These are phyloP conservation scores for Zymoseptoria pseudotritici DNA, from an alignment of 2,329 filamentous ascomycete genomes.

Conservation along the genomic window DNA sequence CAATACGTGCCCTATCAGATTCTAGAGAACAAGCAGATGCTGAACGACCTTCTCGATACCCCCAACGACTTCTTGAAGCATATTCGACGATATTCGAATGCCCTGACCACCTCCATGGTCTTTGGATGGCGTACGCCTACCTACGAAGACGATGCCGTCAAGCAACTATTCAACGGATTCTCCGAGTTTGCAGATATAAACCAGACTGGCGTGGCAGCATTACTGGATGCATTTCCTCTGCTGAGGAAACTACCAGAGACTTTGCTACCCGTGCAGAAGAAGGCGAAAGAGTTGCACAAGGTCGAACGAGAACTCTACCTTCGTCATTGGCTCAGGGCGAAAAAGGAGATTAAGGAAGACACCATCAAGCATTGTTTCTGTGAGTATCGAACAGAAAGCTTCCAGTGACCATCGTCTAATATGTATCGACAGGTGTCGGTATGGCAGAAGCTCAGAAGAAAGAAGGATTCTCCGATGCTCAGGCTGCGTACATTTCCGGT, in stretches of 20 bases:
- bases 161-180: constrained; percentile 39
- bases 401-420: not conserved
- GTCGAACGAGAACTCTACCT: constrained; percentile 17
- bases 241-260: constrained; percentile 40
- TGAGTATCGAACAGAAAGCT: not conserved
- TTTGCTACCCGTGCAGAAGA: constrained; percentile 11
- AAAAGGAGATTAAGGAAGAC: constrained; percentile 14
- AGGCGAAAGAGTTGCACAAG: constrained; percentile 19
- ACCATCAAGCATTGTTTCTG: constrained; percentile 21
- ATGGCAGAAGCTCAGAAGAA: constrained; percentile 20
- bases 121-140: constrained; percentile 37
- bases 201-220: constrained; percentile 35
- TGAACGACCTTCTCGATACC: constrained; percentile 40
- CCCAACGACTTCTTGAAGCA: constrained; percentile 39
- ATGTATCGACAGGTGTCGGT: constrained; percentile 5
- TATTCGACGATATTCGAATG: constrained; percentile 43
- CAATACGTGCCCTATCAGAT: constrained; percentile 50
- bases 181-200: constrained; percentile 38
- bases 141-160: constrained; percentile 37
- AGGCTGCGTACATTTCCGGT: constrained; percentile 29
- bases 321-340: constrained; percentile 17
- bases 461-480: constrained; percentile 18
- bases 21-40: constrained; percentile 50
- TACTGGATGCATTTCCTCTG: constrained; percentile 43
- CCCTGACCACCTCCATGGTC: constrained; percentile 44